Base-by-base conservation (phyloP, 2,329 filamentous ascomycete genomes). In the Beauveria sp. region DNA sequence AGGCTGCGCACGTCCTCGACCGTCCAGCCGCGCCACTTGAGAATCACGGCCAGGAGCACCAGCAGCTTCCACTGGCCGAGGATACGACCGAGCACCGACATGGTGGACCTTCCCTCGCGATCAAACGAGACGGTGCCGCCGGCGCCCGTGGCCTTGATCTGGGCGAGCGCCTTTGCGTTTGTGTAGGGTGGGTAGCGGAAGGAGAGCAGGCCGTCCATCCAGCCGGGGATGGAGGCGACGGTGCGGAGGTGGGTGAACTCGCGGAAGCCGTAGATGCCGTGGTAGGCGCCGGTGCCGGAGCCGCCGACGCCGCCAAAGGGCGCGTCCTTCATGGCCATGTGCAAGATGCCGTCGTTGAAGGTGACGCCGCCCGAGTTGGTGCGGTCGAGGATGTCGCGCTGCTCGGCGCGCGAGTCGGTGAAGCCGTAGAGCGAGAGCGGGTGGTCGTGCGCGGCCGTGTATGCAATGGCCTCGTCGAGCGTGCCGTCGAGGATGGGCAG, bases 231-330 rank as follows among this genome's bases (percentile, higher is more conserved):
- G 50, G 71, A 66, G 56, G 73, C 69, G 42, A 77, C 71, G 64
- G 70, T 68, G 43, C 76, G 74, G 61, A 71, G 69, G 67, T 78
- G 75, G 59, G 71, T 74, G 60, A 78, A 78, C 28, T 72, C 66
- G 52, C 75, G 72, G 70, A 83, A 75, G 42, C 79, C 78, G 68
- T 77, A 75, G 64, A 72, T 70, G 20, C 80, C 81, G 65, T 81
- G 79, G 66, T 82, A 81, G 58, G 69, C 70, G 58, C 80, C 81
- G 54, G 70, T 73, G 38, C 80, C 80, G 8, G 77, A 80, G 20
- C 73, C 71, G 30, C 81, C 81, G 22, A 81, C 73, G 40, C 81
- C 80, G 50, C 81, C 80, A 50, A 83, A 75, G 7, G 80, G 79
- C 2, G 75, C 73, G 28, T 71, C 71, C 3, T 73, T 73, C 49